Conservation (phyloP, 192 early-diverging fungal species). For the Chytriomyces sp. region DNA sequence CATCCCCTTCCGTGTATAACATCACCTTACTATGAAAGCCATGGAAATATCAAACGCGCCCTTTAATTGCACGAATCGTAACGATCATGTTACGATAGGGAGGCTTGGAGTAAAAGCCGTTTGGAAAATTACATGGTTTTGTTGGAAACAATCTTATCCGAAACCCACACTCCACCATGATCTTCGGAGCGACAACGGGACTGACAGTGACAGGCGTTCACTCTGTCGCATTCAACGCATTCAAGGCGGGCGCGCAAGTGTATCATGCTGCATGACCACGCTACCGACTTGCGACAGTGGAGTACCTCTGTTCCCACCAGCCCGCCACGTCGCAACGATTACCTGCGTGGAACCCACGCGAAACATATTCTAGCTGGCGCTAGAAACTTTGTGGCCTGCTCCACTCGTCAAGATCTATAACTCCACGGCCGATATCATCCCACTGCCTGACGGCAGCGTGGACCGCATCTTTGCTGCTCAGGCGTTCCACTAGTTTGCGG, state of each 20-base stretch:
- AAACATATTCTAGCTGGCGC: not conserved
- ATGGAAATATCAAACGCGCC: too few relatives aligned
- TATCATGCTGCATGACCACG: constrained; percentile 16
- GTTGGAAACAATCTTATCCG: too few relatives aligned
- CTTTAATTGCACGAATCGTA: too few relatives aligned
- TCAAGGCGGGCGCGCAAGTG: constrained; percentile 9
- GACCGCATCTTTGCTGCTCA: constrained; percentile 11
- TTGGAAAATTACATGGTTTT: too few relatives aligned
- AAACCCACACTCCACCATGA: too few relatives aligned
- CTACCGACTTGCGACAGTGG: constrained; percentile 7
- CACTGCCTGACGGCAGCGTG: not conserved
- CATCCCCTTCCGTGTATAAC: too few relatives aligned
- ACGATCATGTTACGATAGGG: too few relatives aligned
- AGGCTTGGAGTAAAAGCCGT: too few relatives aligned
- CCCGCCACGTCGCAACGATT: not conserved
- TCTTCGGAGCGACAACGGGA: too few relatives aligned
- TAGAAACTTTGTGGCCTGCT: too few relatives aligned
- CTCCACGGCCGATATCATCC: not conserved
- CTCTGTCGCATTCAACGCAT: constrained; percentile 11
- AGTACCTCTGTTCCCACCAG: not conserved
- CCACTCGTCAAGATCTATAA: not conserved
- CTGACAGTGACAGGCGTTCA: too few relatives aligned
- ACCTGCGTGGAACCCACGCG: not conserved
- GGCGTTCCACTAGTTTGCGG: constrained; percentile 61
- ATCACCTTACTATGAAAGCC: too few relatives aligned